Evolutionary conservation across 1,284 basidiomycete genomes (phyloP).

Genomic region (Pseudozyma pruni): DNA sequence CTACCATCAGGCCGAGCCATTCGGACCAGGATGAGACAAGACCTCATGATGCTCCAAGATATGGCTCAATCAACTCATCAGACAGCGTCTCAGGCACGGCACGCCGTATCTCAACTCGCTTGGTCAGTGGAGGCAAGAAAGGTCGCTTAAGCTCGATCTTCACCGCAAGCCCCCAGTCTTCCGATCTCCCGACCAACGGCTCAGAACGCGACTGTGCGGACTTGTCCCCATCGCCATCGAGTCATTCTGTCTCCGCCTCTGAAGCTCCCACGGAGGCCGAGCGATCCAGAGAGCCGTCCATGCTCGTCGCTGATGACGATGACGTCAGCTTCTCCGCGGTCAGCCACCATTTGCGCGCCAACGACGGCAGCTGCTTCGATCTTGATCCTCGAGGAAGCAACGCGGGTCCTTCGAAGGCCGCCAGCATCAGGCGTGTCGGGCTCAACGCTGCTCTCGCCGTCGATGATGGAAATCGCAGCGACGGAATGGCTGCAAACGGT

Average conservation of each 20-base stretch:
- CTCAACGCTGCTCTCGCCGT: background rate
- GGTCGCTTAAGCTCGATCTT: constrained; percentile 41
- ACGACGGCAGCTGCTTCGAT: constrained; percentile 56
- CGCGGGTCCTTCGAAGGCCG: constrained; percentile 25
- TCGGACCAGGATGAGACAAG: constrained; percentile 4
- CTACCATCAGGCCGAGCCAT: constrained; percentile 38
- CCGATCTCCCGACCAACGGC: constrained; percentile 3
- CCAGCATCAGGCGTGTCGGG: background rate
- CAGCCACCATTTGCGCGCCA: constrained; percentile 35
- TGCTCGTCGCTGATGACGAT: constrained; percentile 36
- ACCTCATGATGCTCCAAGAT: background rate
- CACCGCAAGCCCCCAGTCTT: constrained; percentile 30
- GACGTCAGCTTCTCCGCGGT: constrained; percentile 23
- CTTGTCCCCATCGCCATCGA: constrained; percentile 20
- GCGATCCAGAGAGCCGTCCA: constrained; percentile 49
- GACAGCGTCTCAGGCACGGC: constrained; percentile 6
- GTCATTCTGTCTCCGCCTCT: constrained; percentile 15
- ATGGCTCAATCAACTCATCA: background rate
- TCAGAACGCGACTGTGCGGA: background rate
- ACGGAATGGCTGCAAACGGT: background rate
- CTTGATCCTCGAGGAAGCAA: constrained; percentile 26
- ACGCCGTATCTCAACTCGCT: constrained; percentile 15
- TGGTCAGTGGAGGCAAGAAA: constrained; percentile 13
- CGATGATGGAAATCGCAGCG: background rate
- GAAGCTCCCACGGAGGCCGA: constrained; percentile 13